Evolutionary conservation across 2,329 filamentous ascomycete genomes (phyloP), one percentile per base, ranked within the genome.

Genomic region (Periglandula ipomoeae): DNA sequence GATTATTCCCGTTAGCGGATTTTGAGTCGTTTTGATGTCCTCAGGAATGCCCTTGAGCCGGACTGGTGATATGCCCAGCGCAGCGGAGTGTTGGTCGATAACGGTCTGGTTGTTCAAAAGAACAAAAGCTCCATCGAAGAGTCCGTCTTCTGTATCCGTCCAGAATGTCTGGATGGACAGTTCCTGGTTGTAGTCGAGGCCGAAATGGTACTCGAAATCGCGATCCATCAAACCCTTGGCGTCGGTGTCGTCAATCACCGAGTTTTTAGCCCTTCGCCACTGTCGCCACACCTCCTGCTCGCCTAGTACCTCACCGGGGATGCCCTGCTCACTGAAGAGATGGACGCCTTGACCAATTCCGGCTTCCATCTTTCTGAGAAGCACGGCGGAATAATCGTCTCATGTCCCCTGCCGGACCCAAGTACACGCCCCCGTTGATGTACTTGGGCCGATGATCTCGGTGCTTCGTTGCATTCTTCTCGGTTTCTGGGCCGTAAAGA

Each of bases 261-360:
- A 34, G 11, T 40, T 23, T 7, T 30, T 13, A 44, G 43, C 22
- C 17, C 53, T 44, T 35, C 44, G 52, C 52, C 52, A 52, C 70
- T 69, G 60, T 74, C 58, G 60, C 57, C 56, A 59, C 5, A 57
- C 48, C 37, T 58, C 57, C 40, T 60, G 58, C 47, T 58, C 55
- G 19, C 57, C 54, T 2, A 59, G 51, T 3, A 59, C 52, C 39
- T 58, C 55, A 8, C 53, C 57, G n/a, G 54, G 49, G 23, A 58
- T 47, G 20, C 56, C 57, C 41, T 60, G 57, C 8, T 60, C 57
- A 35, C 55, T 55, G 41, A 50, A 52, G 2, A 57, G 41, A 19
- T 51, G 35, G 9, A 39, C 39, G 8, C 50, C 50, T 7, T 43
- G 27, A 26, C 24, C 42, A 15, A 50, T 40, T 4, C 43, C 46